Evolutionary conservation across 176 grass and related monocot genomes (phyloP), one percentile per base, ranked within the genome.

Genomic region (Triticum timopheevii): DNA sequence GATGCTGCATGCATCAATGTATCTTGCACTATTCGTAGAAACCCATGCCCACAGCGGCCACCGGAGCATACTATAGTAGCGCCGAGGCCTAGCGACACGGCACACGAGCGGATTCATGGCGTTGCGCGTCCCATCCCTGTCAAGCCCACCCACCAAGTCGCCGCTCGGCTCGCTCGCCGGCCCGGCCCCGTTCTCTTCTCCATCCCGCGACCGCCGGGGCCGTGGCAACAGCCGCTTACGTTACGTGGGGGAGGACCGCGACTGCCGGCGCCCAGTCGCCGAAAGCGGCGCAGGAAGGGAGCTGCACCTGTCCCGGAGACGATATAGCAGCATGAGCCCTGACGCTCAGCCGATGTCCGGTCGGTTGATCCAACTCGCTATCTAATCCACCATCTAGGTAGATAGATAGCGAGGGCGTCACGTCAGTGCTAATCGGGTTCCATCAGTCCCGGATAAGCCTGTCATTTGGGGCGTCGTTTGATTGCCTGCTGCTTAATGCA

Each of bases 241-340:
- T 8, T 44, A 25, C 71, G 71, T n/a, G 72, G 13, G 40, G 39
- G 5, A 17, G 39, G n/a, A 27, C 70, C 3, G 71, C 22, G 69
- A 72, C 65, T 31, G 64, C 28, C 31, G 30, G 8, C 19, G 35
- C 72, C 72, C 40, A 24, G 72, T 7, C 72, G 9, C 72, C 42
- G 72, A 50, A 75, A 76, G 73, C 7, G 73, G 73, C 7, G 42
- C 73, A 76, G 23, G 13, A 28, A 10, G 73, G 25, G 73, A 76
- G 34, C 61, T 17, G 86, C 80, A 83, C 35, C 86, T 33, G 44
- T 80, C 8, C 80, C 86, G 15, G 28, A 38, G 10, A 59, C 38
- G 59, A 59, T 59, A 59, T 59, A 22, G 7, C 19, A 27, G 35
- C 67, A 10, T 74, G 20, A 25, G 42, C 16, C 72, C 40, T 47